Base-by-base conservation (phyloP, 257 asterid genomes). In the Solanum habrochaites region DNA sequence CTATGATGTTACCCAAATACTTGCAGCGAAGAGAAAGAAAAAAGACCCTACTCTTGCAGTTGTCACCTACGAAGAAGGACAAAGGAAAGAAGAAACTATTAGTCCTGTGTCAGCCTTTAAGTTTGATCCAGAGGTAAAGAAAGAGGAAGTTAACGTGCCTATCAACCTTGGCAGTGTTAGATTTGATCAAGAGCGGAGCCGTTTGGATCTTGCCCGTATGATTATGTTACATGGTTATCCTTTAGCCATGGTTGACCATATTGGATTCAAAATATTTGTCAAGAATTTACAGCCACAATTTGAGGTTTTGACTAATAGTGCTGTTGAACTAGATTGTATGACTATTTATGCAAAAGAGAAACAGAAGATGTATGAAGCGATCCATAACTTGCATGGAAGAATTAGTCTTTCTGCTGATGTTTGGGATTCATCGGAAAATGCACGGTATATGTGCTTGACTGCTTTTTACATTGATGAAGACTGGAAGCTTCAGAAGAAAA, bases 151-250 rank as follows among this genome's bases (percentile, higher is more conserved):
- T 21, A 86, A 29, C 87, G 97, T 91, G 88, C 85, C 94, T 39
- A 69, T 94, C 90, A 95, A 87, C 87, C 88, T 91, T 66, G 97
- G 98, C 86, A 93, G 94, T 92, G 93, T 89, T 88, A 95, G 83
- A 74, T 97, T 96, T 90, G 98, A 97, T 89, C 98, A 95, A 92
- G 98, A 92, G 60, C 94, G 98, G 43, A 96, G 99, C 77, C 87
- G 93, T 83, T 86, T 93, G 91, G 99, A 97, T 93, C 97, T 96
- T 27, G 98, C 98, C 86, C 95, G 99, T 86, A 97, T 97, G 99
- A 95, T 97, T 58, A 97, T 97, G 98, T 86, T 94, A 74, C 99
- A 97, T 88, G 99, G 99, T 88, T 97, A 97, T 89, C 98, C 99
- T 27, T 88, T 97, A 77, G 88, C 92, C 86, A 97, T 97, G 98